Conservation (phyloP, 2,329 filamentous ascomycete species). For the Hypoxylon sp. region DNA sequence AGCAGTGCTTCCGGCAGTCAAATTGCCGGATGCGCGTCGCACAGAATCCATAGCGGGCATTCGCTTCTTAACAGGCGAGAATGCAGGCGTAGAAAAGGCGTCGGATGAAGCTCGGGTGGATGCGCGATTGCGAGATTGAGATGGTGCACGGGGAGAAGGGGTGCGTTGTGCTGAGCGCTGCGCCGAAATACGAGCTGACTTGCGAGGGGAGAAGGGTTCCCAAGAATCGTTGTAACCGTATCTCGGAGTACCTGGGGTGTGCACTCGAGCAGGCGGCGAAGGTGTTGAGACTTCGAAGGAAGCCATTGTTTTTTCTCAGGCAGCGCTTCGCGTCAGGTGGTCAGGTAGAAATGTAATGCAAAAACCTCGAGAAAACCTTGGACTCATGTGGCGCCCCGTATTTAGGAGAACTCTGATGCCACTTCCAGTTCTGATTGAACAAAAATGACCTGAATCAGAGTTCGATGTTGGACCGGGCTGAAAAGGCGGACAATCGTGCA, state of each 20-base stretch:
- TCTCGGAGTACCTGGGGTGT: constrained; percentile 78
- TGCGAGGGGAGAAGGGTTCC: constrained; percentile 80
- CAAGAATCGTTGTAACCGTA: constrained; percentile 78
- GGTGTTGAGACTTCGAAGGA: constrained; percentile 67
- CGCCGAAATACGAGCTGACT: constrained; percentile 73
- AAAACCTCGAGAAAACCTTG: constrained; percentile 6
- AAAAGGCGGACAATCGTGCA: not conserved
- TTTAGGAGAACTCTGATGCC: not conserved
- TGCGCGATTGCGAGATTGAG: constrained; percentile 50
- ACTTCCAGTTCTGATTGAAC: not conserved
- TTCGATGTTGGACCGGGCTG: not conserved
- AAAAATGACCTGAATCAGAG: not conserved
- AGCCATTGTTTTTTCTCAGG: constrained; percentile 55
- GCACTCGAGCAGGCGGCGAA: constrained; percentile 70
- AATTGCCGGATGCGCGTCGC: constrained; percentile 62
- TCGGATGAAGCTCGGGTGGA: constrained; percentile 49
- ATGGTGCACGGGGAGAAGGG: constrained; percentile 63
- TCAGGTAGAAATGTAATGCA: not conserved
- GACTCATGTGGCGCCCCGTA: not conserved
- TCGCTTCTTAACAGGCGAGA: constrained; percentile 68
- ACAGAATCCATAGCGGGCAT: constrained; percentile 63
- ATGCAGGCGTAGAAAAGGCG: constrained; percentile 60
- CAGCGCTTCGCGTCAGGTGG: not conserved
- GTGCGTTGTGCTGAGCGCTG: constrained; percentile 66
- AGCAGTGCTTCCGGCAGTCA: constrained; percentile 62